These are phyloP conservation scores for Borealophlyctis nickersoniae DNA, from an alignment of 192 early-diverging fungal genomes.

Conservation along the genomic window DNA sequence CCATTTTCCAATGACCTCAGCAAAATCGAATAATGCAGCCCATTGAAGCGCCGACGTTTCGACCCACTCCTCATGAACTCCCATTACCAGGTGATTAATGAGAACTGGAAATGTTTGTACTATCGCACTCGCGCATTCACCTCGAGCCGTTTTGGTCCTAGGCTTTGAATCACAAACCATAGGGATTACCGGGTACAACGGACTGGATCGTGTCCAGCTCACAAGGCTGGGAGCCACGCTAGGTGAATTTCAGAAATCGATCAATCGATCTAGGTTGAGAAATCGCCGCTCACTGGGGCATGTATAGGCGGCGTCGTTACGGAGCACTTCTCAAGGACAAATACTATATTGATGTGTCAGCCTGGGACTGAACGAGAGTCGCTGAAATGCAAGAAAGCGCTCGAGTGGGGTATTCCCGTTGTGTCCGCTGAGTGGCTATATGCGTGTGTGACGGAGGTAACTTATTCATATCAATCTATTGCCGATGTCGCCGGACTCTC, in stretches of 20 bases:
- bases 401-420: slow-evolving; percentile 41
- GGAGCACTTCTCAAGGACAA: slow-evolving; percentile 47
- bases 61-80: too few relatives aligned
- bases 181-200: slow-evolving; percentile 58
- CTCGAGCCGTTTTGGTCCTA: too few relatives aligned
- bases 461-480: neutral
- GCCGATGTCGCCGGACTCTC: too few relatives aligned
- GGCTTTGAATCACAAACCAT: slow-evolving; percentile 25
- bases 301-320: too few relatives aligned
- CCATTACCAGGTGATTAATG: too few relatives aligned
- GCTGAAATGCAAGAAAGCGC: slow-evolving; percentile 28
- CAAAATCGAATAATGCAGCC: neutral
- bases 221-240: slow-evolving; percentile 40
- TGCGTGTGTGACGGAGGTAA: slow-evolving; percentile 23
- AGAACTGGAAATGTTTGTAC: too few relatives aligned
- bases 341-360: slow-evolving; percentile 33
- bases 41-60: too few relatives aligned
- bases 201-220: slow-evolving; percentile 55
- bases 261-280: too few relatives aligned
- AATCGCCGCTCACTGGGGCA: too few relatives aligned
- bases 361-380: slow-evolving; percentile 3
- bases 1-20: slow-evolving; percentile 7
- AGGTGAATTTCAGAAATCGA: slow-evolving; percentile 39
- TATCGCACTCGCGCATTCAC: too few relatives aligned
- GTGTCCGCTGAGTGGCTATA: slow-evolving; percentile 38